Conservation (phyloP, 768 basidiomycete genomes). For the Leccinum disarticulatum region DNA sequence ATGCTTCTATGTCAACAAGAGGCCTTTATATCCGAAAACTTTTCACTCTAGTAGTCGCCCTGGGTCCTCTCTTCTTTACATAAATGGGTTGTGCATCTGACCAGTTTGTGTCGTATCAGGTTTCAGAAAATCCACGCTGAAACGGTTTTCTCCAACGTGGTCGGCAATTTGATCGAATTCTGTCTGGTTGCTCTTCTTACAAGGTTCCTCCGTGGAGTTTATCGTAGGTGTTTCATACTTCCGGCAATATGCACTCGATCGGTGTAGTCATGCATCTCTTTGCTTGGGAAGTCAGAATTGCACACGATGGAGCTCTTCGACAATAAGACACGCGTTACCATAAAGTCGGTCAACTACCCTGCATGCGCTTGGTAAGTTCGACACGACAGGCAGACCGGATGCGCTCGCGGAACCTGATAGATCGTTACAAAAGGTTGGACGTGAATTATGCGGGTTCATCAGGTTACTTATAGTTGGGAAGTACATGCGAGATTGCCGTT, state of each 20-base stretch:
- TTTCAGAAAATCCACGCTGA: not conserved
- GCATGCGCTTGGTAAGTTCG: too few species aligned
- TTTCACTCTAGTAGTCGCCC: not conserved
- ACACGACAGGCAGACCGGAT: too few species aligned
- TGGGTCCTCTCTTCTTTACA: not conserved
- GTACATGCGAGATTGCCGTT: constrained; percentile 46
- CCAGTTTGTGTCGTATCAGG: too few species aligned
- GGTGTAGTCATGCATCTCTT: not conserved
- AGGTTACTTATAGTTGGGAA: constrained; percentile 58
- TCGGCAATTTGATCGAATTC: not conserved
- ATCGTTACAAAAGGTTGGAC: too few species aligned
- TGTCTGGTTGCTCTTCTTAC: not conserved
- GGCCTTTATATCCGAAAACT: not conserved
- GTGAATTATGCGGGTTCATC: constrained; percentile 24
- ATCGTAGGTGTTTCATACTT: not conserved
- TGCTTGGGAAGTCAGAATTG: not conserved
- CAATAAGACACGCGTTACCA: constrained; percentile 12
- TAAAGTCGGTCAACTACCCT: constrained; percentile 41
- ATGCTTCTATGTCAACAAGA: not conserved
- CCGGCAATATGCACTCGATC: not conserved
- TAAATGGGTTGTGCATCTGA: not conserved
- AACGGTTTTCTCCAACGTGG: not conserved
- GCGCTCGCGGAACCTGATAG: too few species aligned
- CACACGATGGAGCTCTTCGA: constrained; percentile 13
- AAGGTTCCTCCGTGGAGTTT: not conserved